Conservation (phyloP, 2,329 filamentous ascomycete genomes). For the Scedosporium apiospermum region DNA sequence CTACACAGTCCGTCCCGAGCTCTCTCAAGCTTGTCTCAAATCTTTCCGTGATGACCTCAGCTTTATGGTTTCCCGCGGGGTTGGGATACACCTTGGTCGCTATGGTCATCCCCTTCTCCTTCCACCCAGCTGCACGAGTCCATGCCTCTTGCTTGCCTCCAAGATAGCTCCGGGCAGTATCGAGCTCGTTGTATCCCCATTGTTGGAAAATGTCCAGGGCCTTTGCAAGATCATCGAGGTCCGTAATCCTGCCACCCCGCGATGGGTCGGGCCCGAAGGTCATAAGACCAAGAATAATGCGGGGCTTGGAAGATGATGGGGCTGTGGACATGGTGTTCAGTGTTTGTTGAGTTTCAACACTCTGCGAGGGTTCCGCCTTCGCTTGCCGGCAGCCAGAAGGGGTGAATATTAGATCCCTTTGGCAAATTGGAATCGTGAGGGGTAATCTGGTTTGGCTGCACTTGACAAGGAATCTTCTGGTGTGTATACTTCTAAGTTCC, state of each 20-base stretch:
- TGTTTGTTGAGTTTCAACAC: too few species aligned
- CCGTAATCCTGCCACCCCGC: conserved; percentile 62
- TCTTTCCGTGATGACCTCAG: conserved; percentile 51
- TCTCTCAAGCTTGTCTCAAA: conserved; percentile 62
- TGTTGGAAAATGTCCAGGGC: conserved; percentile 66
- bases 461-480: too few species aligned
- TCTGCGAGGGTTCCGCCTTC: too few species aligned
- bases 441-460: too few species aligned
- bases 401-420: too few species aligned
- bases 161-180: conserved; percentile 71
- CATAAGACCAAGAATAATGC: conserved; percentile 79
- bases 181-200: conserved; percentile 75
- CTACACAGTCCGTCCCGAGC: conserved; percentile 62
- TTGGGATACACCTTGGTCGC: conserved; percentile 64
- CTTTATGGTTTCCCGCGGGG: conserved; percentile 47
- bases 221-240: conserved; percentile 55
- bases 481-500: too few species aligned
- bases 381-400: too few species aligned
- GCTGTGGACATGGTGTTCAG: conserved; percentile 35
- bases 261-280: conserved; percentile 61
- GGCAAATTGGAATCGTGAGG: too few species aligned
- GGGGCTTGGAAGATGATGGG: conserved; percentile 40
- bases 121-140: conserved; percentile 66
- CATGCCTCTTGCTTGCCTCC: conserved; percentile 68
- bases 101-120: conserved; percentile 64